A percentile compares a stretch with the other conserved stretches of the same genome.
phyloP scores from a whole-genome alignment of 2,329 filamentous ascomycete genomes.

The Fusarium brachygibbosum region DNA sequence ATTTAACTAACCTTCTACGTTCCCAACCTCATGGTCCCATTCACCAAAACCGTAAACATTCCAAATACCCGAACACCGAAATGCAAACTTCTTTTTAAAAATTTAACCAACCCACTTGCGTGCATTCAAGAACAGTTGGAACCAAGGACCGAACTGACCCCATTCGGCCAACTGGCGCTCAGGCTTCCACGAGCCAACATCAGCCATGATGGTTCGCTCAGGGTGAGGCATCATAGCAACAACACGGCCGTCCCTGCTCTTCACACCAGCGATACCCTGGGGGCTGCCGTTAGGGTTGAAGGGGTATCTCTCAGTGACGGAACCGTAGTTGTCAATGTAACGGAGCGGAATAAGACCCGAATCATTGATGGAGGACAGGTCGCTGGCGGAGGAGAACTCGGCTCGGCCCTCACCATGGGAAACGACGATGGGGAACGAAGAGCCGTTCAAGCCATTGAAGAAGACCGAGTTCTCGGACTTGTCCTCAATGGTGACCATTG shows the following conservation, averaged over 20 bases:
- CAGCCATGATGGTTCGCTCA: slow-evolving; percentile 86
- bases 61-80: slow-evolving; percentile 36
- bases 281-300: slow-evolving; percentile 90
- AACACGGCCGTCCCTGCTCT: slow-evolving; percentile 82
- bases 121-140: slow-evolving; percentile 87
- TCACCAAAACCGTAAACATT: slow-evolving; percentile 16
- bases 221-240: slow-evolving; percentile 95
- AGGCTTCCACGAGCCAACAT: slow-evolving; percentile 82
- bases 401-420: slow-evolving; percentile 77
- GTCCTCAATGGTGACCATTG: slow-evolving; percentile 47
- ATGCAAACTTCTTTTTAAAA: slow-evolving; percentile 18
- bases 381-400: slow-evolving; percentile 69
- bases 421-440: slow-evolving; percentile 49
- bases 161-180: slow-evolving; percentile 70
- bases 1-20: slow-evolving; percentile 14
- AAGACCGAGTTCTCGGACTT: slow-evolving; percentile 47
- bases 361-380: slow-evolving; percentile 68
- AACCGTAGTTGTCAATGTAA: slow-evolving; percentile 84
- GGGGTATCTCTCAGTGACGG: slow-evolving; percentile 85
- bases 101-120: slow-evolving; percentile 83
- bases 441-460: slow-evolving; percentile 47
- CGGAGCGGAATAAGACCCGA: slow-evolving; percentile 80
- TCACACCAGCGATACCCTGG: slow-evolving; percentile 82
- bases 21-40: slow-evolving; percentile 17
- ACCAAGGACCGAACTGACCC: slow-evolving; percentile 89